Evolutionary conservation across 139 green algal genomes (phyloP).

Genomic region (Chlamydomonas schloesseri): DNA sequence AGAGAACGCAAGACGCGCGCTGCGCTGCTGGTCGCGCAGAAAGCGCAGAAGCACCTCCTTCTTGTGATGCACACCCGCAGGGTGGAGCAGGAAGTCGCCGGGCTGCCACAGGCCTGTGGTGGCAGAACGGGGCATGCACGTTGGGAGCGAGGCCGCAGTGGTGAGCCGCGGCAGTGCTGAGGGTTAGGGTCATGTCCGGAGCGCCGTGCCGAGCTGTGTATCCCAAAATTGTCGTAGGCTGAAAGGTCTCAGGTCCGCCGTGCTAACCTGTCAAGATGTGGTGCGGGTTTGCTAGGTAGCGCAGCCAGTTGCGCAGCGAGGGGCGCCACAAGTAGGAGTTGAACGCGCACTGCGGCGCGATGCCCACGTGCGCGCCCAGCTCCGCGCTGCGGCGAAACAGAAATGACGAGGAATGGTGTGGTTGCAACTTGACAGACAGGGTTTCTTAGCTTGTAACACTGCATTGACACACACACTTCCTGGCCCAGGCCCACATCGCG

Average conservation of each 20-base stretch:
- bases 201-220: too few relatives aligned
- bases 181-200: not conserved
- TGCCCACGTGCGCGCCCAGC: slow-evolving; percentile 24
- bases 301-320: slow-evolving; percentile 38
- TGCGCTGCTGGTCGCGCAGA: not conserved
- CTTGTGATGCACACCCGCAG: slow-evolving; percentile 58
- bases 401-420: too few relatives aligned
- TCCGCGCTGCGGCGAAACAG: not conserved
- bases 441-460: too few relatives aligned
- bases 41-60: slow-evolving; percentile 9
- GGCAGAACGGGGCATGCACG: not conserved
- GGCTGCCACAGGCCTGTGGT: slow-evolving; percentile 32
- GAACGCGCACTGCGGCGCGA: slow-evolving; percentile 61
- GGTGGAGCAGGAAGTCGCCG: slow-evolving; percentile 59
- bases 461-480: too few relatives aligned
- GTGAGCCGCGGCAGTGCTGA: not conserved
- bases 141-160: not conserved
- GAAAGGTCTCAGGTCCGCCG: too few relatives aligned
- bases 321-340: slow-evolving; percentile 66
- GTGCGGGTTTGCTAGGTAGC: slow-evolving; percentile 12
- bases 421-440: too few relatives aligned
- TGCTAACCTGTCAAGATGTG: not conserved
- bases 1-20: too few relatives aligned
- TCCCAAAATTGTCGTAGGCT: too few relatives aligned
- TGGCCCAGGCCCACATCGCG: too few relatives aligned